Percentiles rank a stretch among this genome's conserved stretches.
Conservation (phyloP, 441 rosid genomes). For the Adansonia grandidieri region DNA sequence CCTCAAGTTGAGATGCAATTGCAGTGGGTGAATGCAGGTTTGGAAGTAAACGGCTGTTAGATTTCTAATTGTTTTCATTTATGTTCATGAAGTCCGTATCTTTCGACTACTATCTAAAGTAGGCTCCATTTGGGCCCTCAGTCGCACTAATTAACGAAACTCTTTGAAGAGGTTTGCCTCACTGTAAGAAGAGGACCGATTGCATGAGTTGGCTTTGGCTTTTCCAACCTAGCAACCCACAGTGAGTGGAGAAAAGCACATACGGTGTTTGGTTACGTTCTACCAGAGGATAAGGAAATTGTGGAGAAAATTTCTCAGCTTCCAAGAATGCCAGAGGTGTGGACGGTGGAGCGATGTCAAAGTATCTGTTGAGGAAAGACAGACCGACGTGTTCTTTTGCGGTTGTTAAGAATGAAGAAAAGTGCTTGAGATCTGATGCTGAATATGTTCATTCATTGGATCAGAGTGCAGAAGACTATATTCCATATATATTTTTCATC, state of each 20-base stretch:
- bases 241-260: slow-evolving; percentile 76
- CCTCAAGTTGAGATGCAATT: too few relatives aligned
- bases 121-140: slow-evolving; percentile 92
- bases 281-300: slow-evolving; percentile 77
- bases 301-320: slow-evolving; percentile 69
- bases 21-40: not conserved
- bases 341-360: slow-evolving; percentile 82
- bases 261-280: slow-evolving; percentile 78
- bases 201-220: slow-evolving; percentile 89
- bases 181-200: slow-evolving; percentile 76
- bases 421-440: slow-evolving; percentile 32
- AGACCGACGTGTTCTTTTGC: slow-evolving; percentile 54
- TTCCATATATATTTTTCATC: not conserved
- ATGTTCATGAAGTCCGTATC: not conserved
- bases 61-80: not conserved
- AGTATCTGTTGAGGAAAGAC: slow-evolving; percentile 64
- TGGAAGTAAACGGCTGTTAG: not conserved
- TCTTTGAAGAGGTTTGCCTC: slow-evolving; percentile 66
- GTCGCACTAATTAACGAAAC: slow-evolving; percentile 87
- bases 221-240: slow-evolving; percentile 85
- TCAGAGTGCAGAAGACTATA: not conserved
- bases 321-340: slow-evolving; percentile 69
- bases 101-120: not conserved
- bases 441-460: not conserved
- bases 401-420: slow-evolving; percentile 50